A percentile compares a stretch with the other conserved stretches of the same genome.
Evolutionary conservation across 768 basidiomycete species (phyloP).

Genomic region (Termitomyces eurrhizus): DNA sequence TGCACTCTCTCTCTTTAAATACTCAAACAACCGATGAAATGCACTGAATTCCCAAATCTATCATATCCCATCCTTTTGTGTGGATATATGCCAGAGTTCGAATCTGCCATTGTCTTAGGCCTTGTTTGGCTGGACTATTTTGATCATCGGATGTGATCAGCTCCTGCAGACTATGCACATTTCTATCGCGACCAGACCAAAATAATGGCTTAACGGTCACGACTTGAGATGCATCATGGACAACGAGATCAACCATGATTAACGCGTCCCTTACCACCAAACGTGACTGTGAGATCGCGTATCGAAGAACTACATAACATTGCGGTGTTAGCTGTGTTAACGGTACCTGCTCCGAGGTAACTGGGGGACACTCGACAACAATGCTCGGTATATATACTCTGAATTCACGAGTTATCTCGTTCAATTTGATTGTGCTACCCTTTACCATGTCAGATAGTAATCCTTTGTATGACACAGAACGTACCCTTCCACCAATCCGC

Average conservation of each 20-base stretch:
- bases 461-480: conserved; percentile 25
- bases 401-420: conserved; percentile 2
- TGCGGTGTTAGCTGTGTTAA: conserved; percentile 15
- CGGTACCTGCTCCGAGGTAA: conserved; percentile 4
- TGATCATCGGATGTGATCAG: conserved; percentile 4
- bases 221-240: conserved; percentile 14
- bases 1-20: conserved; percentile 75
- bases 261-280: background rate
- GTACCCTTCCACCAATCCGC: conserved; percentile 69
- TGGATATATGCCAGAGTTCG: background rate
- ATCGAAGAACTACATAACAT: background rate
- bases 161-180: background rate
- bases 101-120: background rate
- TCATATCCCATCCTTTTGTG: background rate
- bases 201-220: conserved; percentile 5
- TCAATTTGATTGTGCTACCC: background rate
- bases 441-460: conserved; percentile 26
- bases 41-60: background rate
- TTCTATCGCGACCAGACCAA: conserved; percentile 10
- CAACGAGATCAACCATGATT: conserved; percentile 9
- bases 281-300: conserved; percentile 1
- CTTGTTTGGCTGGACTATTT: background rate
- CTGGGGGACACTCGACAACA: conserved; percentile 8
- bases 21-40: conserved; percentile 63
- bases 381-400: conserved; percentile 15